Conservation (phyloP, 2,329 filamentous ascomycete genomes). For the Aaosphaeria arxii region DNA sequence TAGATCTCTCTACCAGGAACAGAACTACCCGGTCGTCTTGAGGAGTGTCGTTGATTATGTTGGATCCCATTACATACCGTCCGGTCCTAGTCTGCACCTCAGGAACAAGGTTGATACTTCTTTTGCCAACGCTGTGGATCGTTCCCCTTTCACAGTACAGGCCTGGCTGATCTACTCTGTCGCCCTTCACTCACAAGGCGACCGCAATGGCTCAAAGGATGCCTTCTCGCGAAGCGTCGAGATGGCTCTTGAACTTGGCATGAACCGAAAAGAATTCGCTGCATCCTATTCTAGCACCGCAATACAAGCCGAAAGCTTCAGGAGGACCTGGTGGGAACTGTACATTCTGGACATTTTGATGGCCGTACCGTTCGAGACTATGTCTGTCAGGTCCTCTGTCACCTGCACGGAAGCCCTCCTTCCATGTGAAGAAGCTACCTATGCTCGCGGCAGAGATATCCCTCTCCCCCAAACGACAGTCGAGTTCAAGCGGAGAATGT, state of each 20-base stretch:
- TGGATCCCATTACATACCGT: conserved; percentile 48
- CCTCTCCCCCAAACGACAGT: conserved; percentile 49
- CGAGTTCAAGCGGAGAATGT: conserved; percentile 70
- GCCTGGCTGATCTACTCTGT: conserved; percentile 71
- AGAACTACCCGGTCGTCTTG: conserved; percentile 35
- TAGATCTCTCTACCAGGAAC: conserved; percentile 38
- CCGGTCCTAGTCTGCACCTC: conserved; percentile 37
- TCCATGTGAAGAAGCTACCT: conserved; percentile 66
- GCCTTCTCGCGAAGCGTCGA: conserved; percentile 64
- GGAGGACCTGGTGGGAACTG: conserved; percentile 82
- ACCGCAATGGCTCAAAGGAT: conserved; percentile 60
- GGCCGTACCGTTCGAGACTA: conserved; percentile 68
- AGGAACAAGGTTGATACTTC: conserved; percentile 14
- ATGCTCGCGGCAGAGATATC: neutral
- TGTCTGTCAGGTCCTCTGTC: conserved; percentile 63
- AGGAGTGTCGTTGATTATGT: conserved; percentile 51
- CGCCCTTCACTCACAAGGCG: conserved; percentile 68
- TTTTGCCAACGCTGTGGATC: conserved; percentile 8
- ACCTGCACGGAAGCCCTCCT: conserved; percentile 61
- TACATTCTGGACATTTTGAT: conserved; percentile 77
- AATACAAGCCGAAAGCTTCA: conserved; percentile 73
- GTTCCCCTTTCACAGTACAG: conserved; percentile 60
- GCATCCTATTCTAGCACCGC: conserved; percentile 59
- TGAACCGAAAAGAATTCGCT: conserved; percentile 68
- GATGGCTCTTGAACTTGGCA: conserved; percentile 69